These are phyloP conservation scores for Ustilago esculenta DNA, from an alignment of 1,284 basidiomycete genomes.

Conservation along the genomic window DNA sequence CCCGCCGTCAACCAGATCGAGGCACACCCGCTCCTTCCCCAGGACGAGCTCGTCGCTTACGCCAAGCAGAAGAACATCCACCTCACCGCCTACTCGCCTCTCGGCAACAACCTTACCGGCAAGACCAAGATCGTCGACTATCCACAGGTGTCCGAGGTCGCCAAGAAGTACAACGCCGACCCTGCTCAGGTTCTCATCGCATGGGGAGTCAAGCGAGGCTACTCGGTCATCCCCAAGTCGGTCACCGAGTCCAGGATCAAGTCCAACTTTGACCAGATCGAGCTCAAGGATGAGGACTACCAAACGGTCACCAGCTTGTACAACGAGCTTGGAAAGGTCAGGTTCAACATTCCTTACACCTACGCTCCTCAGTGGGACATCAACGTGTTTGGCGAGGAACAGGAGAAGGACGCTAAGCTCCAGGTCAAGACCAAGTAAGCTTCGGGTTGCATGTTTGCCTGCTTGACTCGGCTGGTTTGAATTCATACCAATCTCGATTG, in stretches of 20 bases:
- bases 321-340: constrained; percentile 57
- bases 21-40: constrained; percentile 74
- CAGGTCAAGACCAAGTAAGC: constrained; percentile 54
- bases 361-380: constrained; percentile 59
- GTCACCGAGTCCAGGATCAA: constrained; percentile 66
- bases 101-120: constrained; percentile 66
- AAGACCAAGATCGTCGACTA: constrained; percentile 61
- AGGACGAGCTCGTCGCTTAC: constrained; percentile 62
- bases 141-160: constrained; percentile 64
- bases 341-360: constrained; percentile 62
- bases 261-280: constrained; percentile 66
- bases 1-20: constrained; percentile 86
- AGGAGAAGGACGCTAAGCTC: constrained; percentile 50
- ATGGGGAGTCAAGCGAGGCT: constrained; percentile 67
- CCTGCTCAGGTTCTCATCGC: constrained; percentile 67
- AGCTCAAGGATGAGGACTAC: constrained; percentile 64
- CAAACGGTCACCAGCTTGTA: constrained; percentile 52
- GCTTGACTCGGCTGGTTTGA: too few species aligned
- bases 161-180: constrained; percentile 64
- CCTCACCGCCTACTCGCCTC: constrained; percentile 68
- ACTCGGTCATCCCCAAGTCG: constrained; percentile 68
- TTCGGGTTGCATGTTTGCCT: too few species aligned
- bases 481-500: too few species aligned
- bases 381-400: constrained; percentile 59
- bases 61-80: constrained; percentile 59